These are phyloP conservation scores for Picochlorum sp. DNA, from an alignment of 139 green algal genomes.

Conservation along the genomic window DNA sequence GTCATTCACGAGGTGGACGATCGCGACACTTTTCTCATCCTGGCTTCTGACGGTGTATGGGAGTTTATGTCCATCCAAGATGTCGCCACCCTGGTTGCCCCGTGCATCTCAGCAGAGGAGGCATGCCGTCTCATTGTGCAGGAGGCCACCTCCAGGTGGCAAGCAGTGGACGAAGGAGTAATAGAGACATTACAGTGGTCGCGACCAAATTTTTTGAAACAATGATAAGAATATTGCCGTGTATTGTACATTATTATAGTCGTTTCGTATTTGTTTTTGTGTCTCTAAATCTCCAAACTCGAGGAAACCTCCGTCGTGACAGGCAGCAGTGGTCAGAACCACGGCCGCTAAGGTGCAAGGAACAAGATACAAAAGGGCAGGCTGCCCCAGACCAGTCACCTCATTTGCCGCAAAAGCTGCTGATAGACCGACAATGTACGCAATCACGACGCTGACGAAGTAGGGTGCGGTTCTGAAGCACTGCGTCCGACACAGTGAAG, in stretches of 20 bases:
- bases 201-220: conserved; percentile 10
- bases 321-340: conserved; percentile 26
- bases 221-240: no score
- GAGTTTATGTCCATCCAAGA: conserved; percentile 86
- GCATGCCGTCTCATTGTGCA: conserved; percentile 59
- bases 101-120: conserved; percentile 44
- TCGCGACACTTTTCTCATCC: conserved; percentile 70
- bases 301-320: conserved; percentile 37
- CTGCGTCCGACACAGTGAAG: conserved; percentile 34
- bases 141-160: conserved; percentile 63
- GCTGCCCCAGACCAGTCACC: conserved; percentile 72
- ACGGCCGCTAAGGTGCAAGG: conserved; percentile 48
- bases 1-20: conserved; percentile 46
- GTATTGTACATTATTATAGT: no score
- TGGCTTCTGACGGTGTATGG: conserved; percentile 90
- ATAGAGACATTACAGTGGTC: conserved; percentile 81
- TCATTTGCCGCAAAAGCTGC: conserved; percentile 72
- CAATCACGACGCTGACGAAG: conserved; percentile 53
- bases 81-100: conserved; percentile 64
- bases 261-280: no score
- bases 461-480: conserved; percentile 66
- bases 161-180: conserved; percentile 70
- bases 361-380: conserved; percentile 75
- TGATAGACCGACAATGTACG: conserved; percentile 64
- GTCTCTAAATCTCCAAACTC: conserved; percentile 59